Evolutionary conservation across 495 filamentous ascomycete genomes (phyloP), one percentile per base, ranked within the genome.

Genomic region (Aspergillus carlsbadensis): DNA sequence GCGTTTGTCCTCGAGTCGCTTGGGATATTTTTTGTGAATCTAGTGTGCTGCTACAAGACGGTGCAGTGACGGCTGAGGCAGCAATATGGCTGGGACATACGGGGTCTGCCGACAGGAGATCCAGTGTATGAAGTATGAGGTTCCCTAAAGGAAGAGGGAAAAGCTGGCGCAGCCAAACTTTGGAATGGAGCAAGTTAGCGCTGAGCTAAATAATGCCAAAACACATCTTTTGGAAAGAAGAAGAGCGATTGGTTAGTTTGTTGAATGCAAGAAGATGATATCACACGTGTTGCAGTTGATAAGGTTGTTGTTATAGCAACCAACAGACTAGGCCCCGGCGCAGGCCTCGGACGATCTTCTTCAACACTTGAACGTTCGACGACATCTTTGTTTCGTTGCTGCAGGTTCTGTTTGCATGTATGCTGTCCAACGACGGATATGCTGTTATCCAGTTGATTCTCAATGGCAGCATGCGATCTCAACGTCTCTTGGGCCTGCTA

Each of bases 381-480:
- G 2, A 1, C 8, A 6, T n/a, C 3, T 13, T 14, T 49, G 14
- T 10, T 21, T 15, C 22, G 17, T 18, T n/a, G n/a, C 10, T 17
- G 13, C 22, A 44, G 1, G 17, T 13, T 22, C 6, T 20, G 17
- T 24, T 2, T 34, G n/a, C 22, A 20, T 20, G 14, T 1, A 15
- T 39, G 11, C 31, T 37, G 7, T 17, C 10, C 45, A 34, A 29
- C 26, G 15, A 20, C 15, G 45, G 11, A 14, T 39, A 34, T 22
- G 22, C 13, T 31, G 42, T 21, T 10, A 5, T 49, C 31, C 20
- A 20, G 13, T 41, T 56, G 44, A 18, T 26, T 41, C 43, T 61
- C 51, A 48, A 70, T 72, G 68, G 68, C 69, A 77, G 60, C 45
- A 76, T 76, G 72, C 69, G 74, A 49, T 56, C 59, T 52, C 74